Evolutionary conservation across 2,329 filamentous ascomycete species (phyloP).

Genomic region (Teratosphaeria pseudoeucalypti): DNA sequence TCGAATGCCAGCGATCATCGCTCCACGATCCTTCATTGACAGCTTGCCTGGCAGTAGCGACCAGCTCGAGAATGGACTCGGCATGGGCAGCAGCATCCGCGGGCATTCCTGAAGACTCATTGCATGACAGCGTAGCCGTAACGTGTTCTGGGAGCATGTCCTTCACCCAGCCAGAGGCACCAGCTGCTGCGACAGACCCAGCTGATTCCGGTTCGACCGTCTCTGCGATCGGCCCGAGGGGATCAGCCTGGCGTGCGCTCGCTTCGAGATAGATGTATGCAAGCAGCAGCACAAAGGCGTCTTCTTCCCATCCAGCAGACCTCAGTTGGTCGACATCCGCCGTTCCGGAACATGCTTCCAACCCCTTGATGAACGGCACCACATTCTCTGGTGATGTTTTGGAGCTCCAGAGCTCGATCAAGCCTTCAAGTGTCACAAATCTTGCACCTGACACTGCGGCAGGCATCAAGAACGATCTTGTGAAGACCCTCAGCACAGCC

Average conservation of each 20-base stretch:
- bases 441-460: constrained; percentile 6
- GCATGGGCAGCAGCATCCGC: constrained; percentile 12
- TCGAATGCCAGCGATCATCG: constrained; percentile 16
- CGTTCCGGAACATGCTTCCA: constrained; percentile 22
- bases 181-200: background rate
- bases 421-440: constrained; percentile 22
- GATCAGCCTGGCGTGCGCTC: background rate
- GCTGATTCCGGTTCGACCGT: background rate
- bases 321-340: constrained; percentile 20
- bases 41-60: constrained; percentile 10
- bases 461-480: constrained; percentile 14
- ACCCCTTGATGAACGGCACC: constrained; percentile 20
- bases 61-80: constrained; percentile 15
- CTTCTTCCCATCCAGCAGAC: constrained; percentile 27
- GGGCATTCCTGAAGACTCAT: background rate
- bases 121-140: background rate
- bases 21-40: constrained; percentile 14
- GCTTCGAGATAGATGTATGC: constrained; percentile 14
- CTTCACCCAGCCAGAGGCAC: constrained; percentile 3
- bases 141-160: constrained; percentile 12
- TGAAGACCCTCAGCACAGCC: constrained; percentile 17
- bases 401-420: constrained; percentile 42
- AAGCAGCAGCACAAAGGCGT: constrained; percentile 25
- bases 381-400: constrained; percentile 4
- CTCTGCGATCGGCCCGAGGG: background rate